Evolutionary conservation across 2,329 filamentous ascomycete genomes (phyloP).

Genomic region (Ophiostoma himal-ulmi): DNA sequence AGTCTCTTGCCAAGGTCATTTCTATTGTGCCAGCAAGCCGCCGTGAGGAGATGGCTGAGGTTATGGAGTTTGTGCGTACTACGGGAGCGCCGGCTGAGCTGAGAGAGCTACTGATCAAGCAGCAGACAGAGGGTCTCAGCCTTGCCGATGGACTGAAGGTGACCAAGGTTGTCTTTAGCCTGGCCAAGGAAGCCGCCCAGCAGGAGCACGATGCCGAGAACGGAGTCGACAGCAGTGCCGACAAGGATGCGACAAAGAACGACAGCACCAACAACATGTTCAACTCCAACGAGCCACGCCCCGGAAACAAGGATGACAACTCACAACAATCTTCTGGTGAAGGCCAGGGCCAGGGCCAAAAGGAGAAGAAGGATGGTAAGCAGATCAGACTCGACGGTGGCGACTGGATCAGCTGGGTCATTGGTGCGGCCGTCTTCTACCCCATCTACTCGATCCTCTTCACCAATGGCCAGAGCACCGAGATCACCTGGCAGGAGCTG

Average conservation of each 20-base stretch:
- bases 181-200: slow-evolving; percentile 42
- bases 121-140: slow-evolving; percentile 47
- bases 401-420: slow-evolving; percentile 47
- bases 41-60: slow-evolving; percentile 51
- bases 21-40: slow-evolving; percentile 59
- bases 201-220: slow-evolving; percentile 24
- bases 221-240: not conserved
- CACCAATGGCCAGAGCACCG: slow-evolving; percentile 46
- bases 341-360: slow-evolving; percentile 24
- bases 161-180: slow-evolving; percentile 49
- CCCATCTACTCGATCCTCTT: slow-evolving; percentile 41
- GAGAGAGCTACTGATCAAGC: slow-evolving; percentile 50
- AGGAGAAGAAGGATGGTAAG: slow-evolving; percentile 26
- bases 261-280: slow-evolving; percentile 4
- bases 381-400: slow-evolving; percentile 33
- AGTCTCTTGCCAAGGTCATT: slow-evolving; percentile 54
- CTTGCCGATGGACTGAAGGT: slow-evolving; percentile 54
- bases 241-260: slow-evolving; percentile 22
- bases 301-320: not conserved
- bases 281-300: not conserved
- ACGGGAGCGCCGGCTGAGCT: slow-evolving; percentile 66
- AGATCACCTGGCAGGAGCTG: slow-evolving; percentile 98
- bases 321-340: not conserved
- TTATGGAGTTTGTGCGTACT: slow-evolving; percentile 57
- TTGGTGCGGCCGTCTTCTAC: slow-evolving; percentile 43